Evolutionary conservation across 768 basidiomycete genomes (phyloP), one percentile per base, ranked within the genome.

Genomic region (Russula brevipes): DNA sequence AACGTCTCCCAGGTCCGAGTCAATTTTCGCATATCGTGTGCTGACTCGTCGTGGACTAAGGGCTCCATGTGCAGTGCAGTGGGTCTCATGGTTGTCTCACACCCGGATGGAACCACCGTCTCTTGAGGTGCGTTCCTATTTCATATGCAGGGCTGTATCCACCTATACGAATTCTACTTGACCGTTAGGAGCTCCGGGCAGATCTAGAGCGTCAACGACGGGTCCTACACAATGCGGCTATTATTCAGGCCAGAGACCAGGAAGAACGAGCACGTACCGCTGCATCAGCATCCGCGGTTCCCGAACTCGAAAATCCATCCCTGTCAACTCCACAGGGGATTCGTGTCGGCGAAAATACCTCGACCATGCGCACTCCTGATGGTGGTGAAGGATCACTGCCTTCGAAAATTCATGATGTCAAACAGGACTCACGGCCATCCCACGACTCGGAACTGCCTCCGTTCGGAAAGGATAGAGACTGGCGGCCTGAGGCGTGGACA

Each of bases 71-170:
- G 39, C 56, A 66, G 61, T 66, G 7, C 67, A 68, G 6, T 68
- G 67, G 67, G 39, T 55, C 31, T 63, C 67, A 31, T 68, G 67
- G 67, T 57, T 68, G 1, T 52, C 65, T 1, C 67, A 68, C 44
- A 68, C 65, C 0, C 57, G 65, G 31, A 38, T 54, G 31, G 31
- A 58, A 53, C 44, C 66, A 14, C 67, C 67, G 4, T 19, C 61
- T 9, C 42, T 61, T 10, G 65, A 66, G 44, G 67, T 63, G 8
- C 53, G 61, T 66, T 33, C 31, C 17, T 30, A 6, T 24, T 47
- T 62, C 6, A 33, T 14, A 33, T 17, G 53, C 52, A 4, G 33
- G 62, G 57, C 62, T 63, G 38, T 64, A 47, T 24, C 42, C 4
- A 41, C 47, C n/a, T 56, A 36, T 42, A 38, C 51, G 44, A 33